phyloP scores from a whole-genome alignment of 495 filamentous ascomycete genomes.

The Durotheca rogersii region DNA sequence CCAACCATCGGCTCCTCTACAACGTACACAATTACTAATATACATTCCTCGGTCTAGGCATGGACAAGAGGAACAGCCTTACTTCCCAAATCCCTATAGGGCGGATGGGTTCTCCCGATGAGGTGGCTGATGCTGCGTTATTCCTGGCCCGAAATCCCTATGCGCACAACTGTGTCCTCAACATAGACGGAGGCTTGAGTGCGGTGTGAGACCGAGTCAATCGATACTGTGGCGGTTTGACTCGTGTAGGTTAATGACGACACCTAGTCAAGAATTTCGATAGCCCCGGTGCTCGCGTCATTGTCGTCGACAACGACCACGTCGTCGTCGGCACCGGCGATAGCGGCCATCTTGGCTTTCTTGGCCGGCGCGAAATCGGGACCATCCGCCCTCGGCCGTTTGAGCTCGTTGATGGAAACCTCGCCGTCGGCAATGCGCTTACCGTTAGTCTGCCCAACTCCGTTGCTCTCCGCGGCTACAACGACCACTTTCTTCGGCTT shows the following conservation, averaged over 20 bases:
- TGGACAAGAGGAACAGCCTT: slow-evolving; percentile 32
- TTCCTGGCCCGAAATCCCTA: slow-evolving; percentile 79
- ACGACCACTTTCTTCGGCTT: slow-evolving; percentile 45
- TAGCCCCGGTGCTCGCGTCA: slow-evolving; percentile 64
- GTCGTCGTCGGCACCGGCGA: slow-evolving; percentile 37
- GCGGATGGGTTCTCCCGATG: slow-evolving; percentile 66
- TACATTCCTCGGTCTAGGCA: slow-evolving; percentile 34
- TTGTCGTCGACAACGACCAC: slow-evolving; percentile 54
- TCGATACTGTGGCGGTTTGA: background rate
- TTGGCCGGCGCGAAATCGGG: slow-evolving; percentile 36
- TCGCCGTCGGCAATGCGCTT: slow-evolving; percentile 30
- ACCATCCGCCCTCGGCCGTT: slow-evolving; percentile 41
- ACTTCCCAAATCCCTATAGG: slow-evolving; percentile 59
- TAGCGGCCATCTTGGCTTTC: slow-evolving; percentile 45
- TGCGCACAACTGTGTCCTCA: slow-evolving; percentile 80
- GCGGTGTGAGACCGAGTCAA: slow-evolving; percentile 48
- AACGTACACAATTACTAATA: slow-evolving; percentile 34
- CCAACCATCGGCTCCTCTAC: background rate
- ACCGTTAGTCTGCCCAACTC: slow-evolving; percentile 30
- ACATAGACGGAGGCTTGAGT: slow-evolving; percentile 82
- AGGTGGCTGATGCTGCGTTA: slow-evolving; percentile 77
- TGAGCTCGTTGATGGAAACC: slow-evolving; percentile 29
- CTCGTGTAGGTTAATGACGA: background rate
- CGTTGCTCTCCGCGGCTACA: slow-evolving; percentile 37
- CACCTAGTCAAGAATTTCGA: slow-evolving; percentile 67